Conservation (phyloP, 1,139 yeast species). For the Kodamaea alishanica region DNA sequence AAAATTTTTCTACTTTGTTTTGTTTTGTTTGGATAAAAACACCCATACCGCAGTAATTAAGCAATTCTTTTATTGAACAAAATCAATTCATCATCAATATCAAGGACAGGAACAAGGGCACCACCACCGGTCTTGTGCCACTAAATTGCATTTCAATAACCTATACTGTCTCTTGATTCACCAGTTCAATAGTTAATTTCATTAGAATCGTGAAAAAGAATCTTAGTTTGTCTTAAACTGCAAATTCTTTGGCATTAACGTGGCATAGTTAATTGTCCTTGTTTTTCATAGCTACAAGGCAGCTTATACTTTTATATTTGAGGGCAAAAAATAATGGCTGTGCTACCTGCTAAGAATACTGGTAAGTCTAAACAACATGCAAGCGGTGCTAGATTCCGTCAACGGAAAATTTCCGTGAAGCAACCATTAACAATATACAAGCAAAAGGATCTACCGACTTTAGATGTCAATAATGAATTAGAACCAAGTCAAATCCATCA, state of each 20-base stretch:
- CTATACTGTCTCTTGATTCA: too few relatives aligned
- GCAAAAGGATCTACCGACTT: slow-evolving; percentile 76
- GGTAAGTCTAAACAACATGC: slow-evolving; percentile 35
- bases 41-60: slow-evolving; percentile 2
- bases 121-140: too few relatives aligned
- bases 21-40: neutral
- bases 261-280: too few relatives aligned
- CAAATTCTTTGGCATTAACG: too few relatives aligned
- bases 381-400: slow-evolving; percentile 74
- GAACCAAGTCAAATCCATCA: slow-evolving; percentile 48
- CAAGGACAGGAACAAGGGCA: too few relatives aligned
- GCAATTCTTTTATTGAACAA: neutral
- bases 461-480: slow-evolving; percentile 49
- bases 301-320: neutral
- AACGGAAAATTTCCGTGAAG: slow-evolving; percentile 86
- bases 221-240: too few relatives aligned
- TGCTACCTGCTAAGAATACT: slow-evolving; percentile 20
- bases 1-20: neutral
- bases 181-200: too few relatives aligned
- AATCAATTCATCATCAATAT: too few relatives aligned
- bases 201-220: too few relatives aligned
- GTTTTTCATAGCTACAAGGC: neutral
- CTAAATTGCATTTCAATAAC: too few relatives aligned
- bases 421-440: slow-evolving; percentile 79
- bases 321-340: slow-evolving; percentile 12